phyloP scores from a whole-genome alignment of 176 grass and related monocot species.

The Pontederia paniculata region DNA sequence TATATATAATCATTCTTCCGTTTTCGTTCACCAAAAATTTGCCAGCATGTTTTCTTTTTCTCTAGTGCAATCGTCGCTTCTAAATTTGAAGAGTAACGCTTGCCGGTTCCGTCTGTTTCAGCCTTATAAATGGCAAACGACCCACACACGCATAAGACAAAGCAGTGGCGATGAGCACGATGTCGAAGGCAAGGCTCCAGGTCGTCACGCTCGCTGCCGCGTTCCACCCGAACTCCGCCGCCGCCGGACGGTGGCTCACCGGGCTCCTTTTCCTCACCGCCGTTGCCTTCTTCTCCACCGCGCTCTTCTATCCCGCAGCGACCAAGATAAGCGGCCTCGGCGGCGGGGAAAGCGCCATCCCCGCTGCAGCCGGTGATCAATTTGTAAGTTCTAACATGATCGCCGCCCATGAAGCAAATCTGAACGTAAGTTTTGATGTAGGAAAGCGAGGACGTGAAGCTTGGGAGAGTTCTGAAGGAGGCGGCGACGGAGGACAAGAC shows the following conservation, averaged over 20 bases:
- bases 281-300: neutral
- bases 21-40: no score
- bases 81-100: no score
- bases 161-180: no score
- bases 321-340: neutral
- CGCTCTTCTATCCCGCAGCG: neutral
- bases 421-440: neutral
- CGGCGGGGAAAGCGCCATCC: neutral
- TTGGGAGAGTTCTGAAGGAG: conserved; percentile 39
- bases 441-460: conserved; percentile 1
- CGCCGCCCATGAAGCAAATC: neutral
- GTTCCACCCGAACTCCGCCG: no score
- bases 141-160: no score
- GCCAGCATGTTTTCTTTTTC: no score
- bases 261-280: neutral
- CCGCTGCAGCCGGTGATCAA: neutral
- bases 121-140: no score
- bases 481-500: conserved; percentile 65
- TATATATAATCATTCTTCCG: no score
- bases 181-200: no score
- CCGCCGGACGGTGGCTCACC: neutral
- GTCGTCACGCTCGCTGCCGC: no score
- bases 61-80: no score
- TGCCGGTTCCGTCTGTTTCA: no score
- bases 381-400: neutral